Base-by-base conservation (phyloP, 2,329 filamentous ascomycete genomes). In the Massarina eburnea region DNA sequence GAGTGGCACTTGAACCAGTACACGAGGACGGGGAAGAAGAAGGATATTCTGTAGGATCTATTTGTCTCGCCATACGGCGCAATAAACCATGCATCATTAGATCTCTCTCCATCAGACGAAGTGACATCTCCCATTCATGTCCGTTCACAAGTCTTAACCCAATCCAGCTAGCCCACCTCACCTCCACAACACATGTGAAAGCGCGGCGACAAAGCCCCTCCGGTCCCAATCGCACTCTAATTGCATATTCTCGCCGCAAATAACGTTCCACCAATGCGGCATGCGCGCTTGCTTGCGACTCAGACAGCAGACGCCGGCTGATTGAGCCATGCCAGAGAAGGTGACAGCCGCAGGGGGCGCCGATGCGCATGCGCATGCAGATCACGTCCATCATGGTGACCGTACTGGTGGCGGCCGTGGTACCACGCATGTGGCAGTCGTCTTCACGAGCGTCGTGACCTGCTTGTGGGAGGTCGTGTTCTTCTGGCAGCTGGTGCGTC, bases 1-100 rank as follows among this genome's bases (percentile, higher is more conserved):
- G 94, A 99, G 73, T 99, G 94, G 94, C 88, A 94, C 53, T 78
- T 99, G 53, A 95, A 89, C 51, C 92, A 96, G 67, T 99, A 96
- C 71, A 99, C 92, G 8, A 80, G 94, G 57, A 97, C 92, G 12
- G 86, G 87, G 60, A 84, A 85, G 73, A 97, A 97, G 82, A 96
- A 96, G 83, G 90, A 95, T 65, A 96, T 95, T 66, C 79, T 96
- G 43, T 96, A 14, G 10, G n/a, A n/a, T n/a, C n/a, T n/a, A n/a
- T n/a, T n/a, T n/a, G n/a, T n/a, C n/a, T n/a, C n/a, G n/a, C n/a
- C n/a, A n/a, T n/a, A n/a, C n/a, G n/a, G n/a, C n/a, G n/a, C n/a
- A n/a, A n/a, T n/a, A n/a, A n/a, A n/a, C n/a, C n/a, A n/a, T n/a
- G n/a, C n/a, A n/a, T n/a, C n/a, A n/a, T n/a, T n/a, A n/a, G n/a